phyloP scores from a whole-genome alignment of 2,329 filamentous ascomycete genomes.

The Berkeleyomyces basicola region DNA sequence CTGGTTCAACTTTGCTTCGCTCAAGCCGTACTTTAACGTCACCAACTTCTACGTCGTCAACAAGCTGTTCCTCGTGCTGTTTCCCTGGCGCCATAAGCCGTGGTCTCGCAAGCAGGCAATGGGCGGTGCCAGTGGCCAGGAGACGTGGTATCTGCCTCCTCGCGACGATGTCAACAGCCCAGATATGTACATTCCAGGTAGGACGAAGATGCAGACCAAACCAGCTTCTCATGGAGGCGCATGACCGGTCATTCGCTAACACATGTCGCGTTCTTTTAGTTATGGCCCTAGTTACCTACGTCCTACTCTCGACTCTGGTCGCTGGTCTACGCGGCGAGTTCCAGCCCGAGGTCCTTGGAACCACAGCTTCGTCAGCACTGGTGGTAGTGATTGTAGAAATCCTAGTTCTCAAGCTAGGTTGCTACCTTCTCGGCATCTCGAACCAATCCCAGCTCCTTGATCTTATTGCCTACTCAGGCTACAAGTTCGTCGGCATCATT shows the following conservation, averaged over 20 bases:
- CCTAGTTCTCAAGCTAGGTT: slow-evolving; percentile 74
- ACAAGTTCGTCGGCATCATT: slow-evolving; percentile 97
- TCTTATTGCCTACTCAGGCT: slow-evolving; percentile 87
- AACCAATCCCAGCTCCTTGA: slow-evolving; percentile 89
- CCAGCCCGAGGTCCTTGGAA: slow-evolving; percentile 81
- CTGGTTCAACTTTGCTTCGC: slow-evolving; percentile 79
- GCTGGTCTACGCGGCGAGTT: slow-evolving; percentile 83
- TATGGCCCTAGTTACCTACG: slow-evolving; percentile 96
- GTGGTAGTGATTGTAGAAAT: slow-evolving; percentile 79
- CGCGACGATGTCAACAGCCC: slow-evolving; percentile 94
- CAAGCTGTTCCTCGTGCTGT: slow-evolving; percentile 85
- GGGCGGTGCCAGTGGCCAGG: slow-evolving; percentile 46
- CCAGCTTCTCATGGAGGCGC: neutral
- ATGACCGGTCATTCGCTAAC: neutral
- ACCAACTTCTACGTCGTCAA: slow-evolving; percentile 92
- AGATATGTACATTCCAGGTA: slow-evolving; percentile 90
- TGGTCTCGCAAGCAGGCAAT: slow-evolving; percentile 84
- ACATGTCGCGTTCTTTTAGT: slow-evolving; percentile 27
- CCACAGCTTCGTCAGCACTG: slow-evolving; percentile 71
- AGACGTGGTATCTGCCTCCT: slow-evolving; percentile 72
- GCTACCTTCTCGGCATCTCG: slow-evolving; percentile 84
- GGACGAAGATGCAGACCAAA: slow-evolving; percentile 13
- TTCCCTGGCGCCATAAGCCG: slow-evolving; percentile 93
- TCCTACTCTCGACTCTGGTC: slow-evolving; percentile 78
- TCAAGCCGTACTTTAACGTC: slow-evolving; percentile 99